Base-by-base conservation (phyloP, 805 yeast genomes). In the Saccharomycopsis sp. region DNA sequence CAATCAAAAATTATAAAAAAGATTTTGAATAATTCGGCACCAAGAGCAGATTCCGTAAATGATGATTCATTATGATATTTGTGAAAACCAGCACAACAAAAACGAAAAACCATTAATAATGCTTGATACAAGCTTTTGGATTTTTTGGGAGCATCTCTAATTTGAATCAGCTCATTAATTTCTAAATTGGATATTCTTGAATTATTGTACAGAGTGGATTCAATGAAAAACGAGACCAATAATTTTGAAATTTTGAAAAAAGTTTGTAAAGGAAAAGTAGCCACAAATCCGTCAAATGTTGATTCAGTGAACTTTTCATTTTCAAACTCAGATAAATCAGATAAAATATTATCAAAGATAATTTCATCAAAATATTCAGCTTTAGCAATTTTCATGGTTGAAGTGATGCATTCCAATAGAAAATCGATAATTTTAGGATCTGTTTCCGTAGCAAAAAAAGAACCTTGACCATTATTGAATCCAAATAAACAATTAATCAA, bases 401-500 rank as follows among this genome's bases (percentile, higher is more conserved):
- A 8, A 12, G 31, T 33, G 4, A 44, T 19, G 21, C 37, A 36
- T 1, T 37, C 31, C 5, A 37, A 30, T 21, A 37, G 31, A 26
- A 15, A 43, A 15, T 26, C 21, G 3, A 40, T 25, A 9, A 43
- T 34, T 10, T 27, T 31, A 8, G 33, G 27, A 26, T 43, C 31
- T 6, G 35, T 26, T 19, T 43, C 41, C n/a, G 34, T 29, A n/a
- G 23, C 25, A 14, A 40, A 40, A 40, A 31, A 43, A 15, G 36
- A 18, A 4, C 23, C 18, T 13, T 21, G n/a, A n/a, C 14, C 19
- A 21, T 3, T 18, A 34, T 20, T 13, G 10, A 21, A 20, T 9
- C 47, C 47, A 44, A 44, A 44, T 19, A 44, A 31, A 21, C 36
- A 36, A n/a, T 13, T 6, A 18, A 44, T 30, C 30, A 44, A 37